These are phyloP conservation scores for Hippophae tibetana DNA, from an alignment of 306 rosid genomes.

Conservation along the genomic window DNA sequence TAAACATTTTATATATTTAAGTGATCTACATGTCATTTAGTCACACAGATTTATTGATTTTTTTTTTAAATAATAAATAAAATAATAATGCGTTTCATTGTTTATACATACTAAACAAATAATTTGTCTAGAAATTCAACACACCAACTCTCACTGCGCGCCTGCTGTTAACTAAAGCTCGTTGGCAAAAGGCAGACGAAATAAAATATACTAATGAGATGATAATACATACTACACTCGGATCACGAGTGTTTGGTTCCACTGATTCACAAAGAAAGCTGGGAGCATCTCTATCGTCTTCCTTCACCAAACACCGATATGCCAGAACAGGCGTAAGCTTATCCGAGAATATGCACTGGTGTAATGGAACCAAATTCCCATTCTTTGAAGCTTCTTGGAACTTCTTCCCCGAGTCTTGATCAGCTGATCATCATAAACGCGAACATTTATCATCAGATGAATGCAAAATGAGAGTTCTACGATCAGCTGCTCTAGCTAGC, in stretches of 20 bases:
- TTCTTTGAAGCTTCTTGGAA: conserved; percentile 48
- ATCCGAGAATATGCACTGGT: conserved; percentile 58
- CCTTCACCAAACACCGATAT: conserved; percentile 56
- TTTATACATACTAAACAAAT: too few species aligned
- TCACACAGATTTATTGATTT: too few species aligned
- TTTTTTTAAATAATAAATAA: too few species aligned
- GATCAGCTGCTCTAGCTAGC: conserved; percentile 24
- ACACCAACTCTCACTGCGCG: too few species aligned
- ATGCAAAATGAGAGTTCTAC: background rate
- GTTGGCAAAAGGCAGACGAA: background rate
- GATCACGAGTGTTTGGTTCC: conserved; percentile 37
- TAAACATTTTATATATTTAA: too few species aligned
- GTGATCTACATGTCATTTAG: too few species aligned
- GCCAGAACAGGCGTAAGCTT: conserved; percentile 76
- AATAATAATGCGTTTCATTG: too few species aligned
- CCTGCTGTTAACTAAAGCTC: too few species aligned
- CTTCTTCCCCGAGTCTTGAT: conserved; percentile 16
- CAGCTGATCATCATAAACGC: conserved; percentile 19
- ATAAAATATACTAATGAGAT: background rate
- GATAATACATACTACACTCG: conserved; percentile 20
- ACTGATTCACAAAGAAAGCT: conserved; percentile 84
- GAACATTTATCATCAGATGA: background rate
- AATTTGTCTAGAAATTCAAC: too few species aligned
- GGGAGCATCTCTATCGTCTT: conserved; percentile 66
- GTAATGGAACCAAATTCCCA: conserved; percentile 59